A percentile compares a stretch with the other conserved stretches of the same genome.
These are phyloP conservation scores for Naganishia antarctica DNA, from an alignment of 768 basidiomycete genomes.

Conservation along the genomic window DNA sequence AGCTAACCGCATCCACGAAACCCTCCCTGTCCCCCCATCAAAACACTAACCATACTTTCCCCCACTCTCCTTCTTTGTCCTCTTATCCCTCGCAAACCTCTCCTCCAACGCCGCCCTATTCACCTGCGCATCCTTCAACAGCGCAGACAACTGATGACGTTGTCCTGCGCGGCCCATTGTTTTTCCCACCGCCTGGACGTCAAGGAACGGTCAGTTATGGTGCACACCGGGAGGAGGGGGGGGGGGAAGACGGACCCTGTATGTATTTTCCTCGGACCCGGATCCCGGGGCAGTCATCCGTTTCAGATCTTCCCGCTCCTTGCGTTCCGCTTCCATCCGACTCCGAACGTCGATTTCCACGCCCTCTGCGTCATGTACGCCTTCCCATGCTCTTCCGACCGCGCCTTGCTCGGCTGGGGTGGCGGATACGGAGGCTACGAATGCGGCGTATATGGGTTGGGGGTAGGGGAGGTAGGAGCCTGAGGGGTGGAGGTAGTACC, in stretches of 20 bases:
- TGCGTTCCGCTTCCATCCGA: conserved; percentile 17
- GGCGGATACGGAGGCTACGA: conserved; percentile 31
- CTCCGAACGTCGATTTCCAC: conserved; percentile 35
- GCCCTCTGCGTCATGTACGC: conserved; percentile 31
- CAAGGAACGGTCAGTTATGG: background rate
- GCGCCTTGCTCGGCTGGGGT: conserved; percentile 33
- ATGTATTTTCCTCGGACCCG: conserved; percentile 35
- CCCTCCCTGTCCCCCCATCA: no score
- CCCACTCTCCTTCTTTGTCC: conserved; percentile 35
- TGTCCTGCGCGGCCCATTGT: conserved; percentile 44
- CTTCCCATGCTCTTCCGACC: conserved; percentile 43
- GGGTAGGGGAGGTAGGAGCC: conserved; percentile 46
- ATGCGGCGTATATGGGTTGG: conserved; percentile 41
- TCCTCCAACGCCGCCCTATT: conserved; percentile 36
- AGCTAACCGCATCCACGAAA: no score
- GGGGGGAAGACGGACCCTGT: conserved; percentile 38
- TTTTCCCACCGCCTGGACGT: conserved; percentile 38
- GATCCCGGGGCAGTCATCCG: conserved; percentile 33
- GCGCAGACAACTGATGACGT: conserved; percentile 45
- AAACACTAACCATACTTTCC: conserved; percentile 35
- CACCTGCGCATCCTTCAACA: conserved; percentile 41
- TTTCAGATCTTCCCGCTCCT: conserved; percentile 36
- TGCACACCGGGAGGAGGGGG: background rate
- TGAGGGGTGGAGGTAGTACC: conserved; percentile 44
- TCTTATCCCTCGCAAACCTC: conserved; percentile 37